A percentile compares a stretch with the other conserved stretches of the same genome.
Evolutionary conservation across 2,329 filamentous ascomycete genomes (phyloP).

Genomic region (Fusarium torulosum): DNA sequence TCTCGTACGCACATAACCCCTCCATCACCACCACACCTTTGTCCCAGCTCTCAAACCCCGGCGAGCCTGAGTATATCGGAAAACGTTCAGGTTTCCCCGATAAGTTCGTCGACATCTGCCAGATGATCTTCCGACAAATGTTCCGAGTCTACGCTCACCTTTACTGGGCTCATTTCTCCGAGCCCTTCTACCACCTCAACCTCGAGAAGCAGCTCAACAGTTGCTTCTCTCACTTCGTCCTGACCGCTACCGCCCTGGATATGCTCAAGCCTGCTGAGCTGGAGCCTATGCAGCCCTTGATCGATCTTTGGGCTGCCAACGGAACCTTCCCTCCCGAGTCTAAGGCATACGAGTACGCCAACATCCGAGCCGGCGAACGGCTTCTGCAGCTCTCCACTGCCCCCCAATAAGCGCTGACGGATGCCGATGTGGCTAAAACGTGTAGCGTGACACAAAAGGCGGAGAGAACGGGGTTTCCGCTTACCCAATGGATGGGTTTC

Average conservation of each 20-base stretch:
- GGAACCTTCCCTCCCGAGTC: constrained; percentile 85
- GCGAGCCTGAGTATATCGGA: constrained; percentile 83
- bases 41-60: constrained; percentile 70
- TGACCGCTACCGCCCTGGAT: constrained; percentile 82
- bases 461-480: constrained; percentile 30
- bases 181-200: constrained; percentile 86
- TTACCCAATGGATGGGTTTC: constrained; percentile 5
- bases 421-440: constrained; percentile 9
- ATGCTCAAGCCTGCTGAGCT: constrained; percentile 90
- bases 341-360: constrained; percentile 75
- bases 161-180: constrained; percentile 94
- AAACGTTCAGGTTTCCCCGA: constrained; percentile 93
- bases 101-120: constrained; percentile 89
- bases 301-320: constrained; percentile 91
- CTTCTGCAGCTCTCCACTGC: constrained; percentile 64
- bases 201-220: constrained; percentile 86
- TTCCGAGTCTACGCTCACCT: constrained; percentile 98
- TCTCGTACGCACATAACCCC: constrained; percentile 75
- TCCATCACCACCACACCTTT: constrained; percentile 70
- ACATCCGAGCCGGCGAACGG: constrained; percentile 70
- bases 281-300: constrained; percentile 94
- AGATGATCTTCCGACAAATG: constrained; percentile 97
- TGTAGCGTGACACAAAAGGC: constrained; percentile 30
- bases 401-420: constrained; percentile 42
- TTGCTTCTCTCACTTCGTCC: constrained; percentile 87